phyloP scores from a whole-genome alignment of 306 rosid genomes.

The Dalbergia cochinchinensis region DNA sequence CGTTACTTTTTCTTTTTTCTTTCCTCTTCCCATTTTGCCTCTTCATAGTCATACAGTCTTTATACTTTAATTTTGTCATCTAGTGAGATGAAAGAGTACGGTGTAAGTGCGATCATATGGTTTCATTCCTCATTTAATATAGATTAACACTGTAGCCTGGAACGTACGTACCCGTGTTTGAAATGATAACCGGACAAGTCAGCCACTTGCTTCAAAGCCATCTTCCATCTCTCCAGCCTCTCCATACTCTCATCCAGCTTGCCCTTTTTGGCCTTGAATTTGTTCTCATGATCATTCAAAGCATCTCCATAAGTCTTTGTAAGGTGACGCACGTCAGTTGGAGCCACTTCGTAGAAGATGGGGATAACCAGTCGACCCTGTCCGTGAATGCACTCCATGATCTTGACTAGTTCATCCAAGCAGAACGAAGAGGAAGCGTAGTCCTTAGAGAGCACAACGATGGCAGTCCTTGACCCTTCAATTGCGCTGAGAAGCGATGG shows the following conservation, averaged over 20 bases:
- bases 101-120: too few relatives aligned
- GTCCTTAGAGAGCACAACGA: neutral
- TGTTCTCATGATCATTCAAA: neutral
- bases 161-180: neutral
- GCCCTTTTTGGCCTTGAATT: neutral
- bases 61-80: too few relatives aligned
- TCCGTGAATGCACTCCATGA: neutral
- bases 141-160: too few relatives aligned
- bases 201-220: neutral
- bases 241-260: neutral
- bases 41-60: too few relatives aligned
- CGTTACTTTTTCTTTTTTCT: too few relatives aligned
- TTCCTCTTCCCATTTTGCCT: too few relatives aligned
- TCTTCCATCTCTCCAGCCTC: neutral
- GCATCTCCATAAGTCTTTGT: neutral
- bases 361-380: slow-evolving; percentile 7
- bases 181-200: neutral
- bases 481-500: slow-evolving; percentile 12
- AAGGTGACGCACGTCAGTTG: neutral
- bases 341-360: neutral
- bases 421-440: slow-evolving; percentile 1
- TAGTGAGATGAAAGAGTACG: too few relatives aligned
- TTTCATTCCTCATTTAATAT: too few relatives aligned
- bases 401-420: slow-evolving; percentile 11
- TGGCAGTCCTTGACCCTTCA: neutral